These are phyloP conservation scores for Zygoascus hellenicus DNA, from an alignment of 1,139 yeast genomes.

Conservation along the genomic window DNA sequence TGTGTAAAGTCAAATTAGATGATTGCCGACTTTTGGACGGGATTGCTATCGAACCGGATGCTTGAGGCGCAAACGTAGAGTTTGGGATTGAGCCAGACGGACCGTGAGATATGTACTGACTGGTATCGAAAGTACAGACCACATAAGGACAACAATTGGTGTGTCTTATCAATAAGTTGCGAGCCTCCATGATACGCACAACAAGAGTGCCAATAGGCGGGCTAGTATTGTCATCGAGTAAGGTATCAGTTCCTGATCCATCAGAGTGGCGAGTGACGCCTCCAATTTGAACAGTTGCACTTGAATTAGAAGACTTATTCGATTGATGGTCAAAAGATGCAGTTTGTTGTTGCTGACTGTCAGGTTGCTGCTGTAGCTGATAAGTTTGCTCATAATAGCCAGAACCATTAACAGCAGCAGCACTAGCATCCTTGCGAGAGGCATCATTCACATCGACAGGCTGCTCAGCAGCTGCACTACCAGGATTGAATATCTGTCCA, in stretches of 20 bases:
- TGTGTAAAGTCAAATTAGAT: constrained; percentile 54
- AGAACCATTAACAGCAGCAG: not conserved
- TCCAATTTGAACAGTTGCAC: constrained; percentile 7
- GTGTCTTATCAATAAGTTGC: constrained; percentile 51
- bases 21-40: constrained; percentile 47
- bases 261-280: constrained; percentile 6
- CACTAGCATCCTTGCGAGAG: not conserved
- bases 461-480: constrained; percentile 6
- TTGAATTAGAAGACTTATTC: not conserved
- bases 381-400: too few species aligned
- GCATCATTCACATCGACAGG: too few species aligned
- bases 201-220: constrained; percentile 57
- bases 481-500: constrained; percentile 12
- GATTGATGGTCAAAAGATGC: not conserved
- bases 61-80: not conserved
- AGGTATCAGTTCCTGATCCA: constrained; percentile 5
- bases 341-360: not conserved
- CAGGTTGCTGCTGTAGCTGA: constrained; percentile 1
- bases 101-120: constrained; percentile 82
- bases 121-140: constrained; percentile 87
- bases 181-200: constrained; percentile 77
- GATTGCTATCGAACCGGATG: constrained; percentile 34
- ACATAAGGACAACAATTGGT: constrained; percentile 73
- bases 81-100: constrained; percentile 19
- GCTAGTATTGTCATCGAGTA: constrained; percentile 5